A percentile compares a stretch with the other conserved stretches of the same genome.
These are phyloP conservation scores for Pezicula carpinea DNA, from an alignment of 2,329 filamentous ascomycete genomes.

Conservation along the genomic window DNA sequence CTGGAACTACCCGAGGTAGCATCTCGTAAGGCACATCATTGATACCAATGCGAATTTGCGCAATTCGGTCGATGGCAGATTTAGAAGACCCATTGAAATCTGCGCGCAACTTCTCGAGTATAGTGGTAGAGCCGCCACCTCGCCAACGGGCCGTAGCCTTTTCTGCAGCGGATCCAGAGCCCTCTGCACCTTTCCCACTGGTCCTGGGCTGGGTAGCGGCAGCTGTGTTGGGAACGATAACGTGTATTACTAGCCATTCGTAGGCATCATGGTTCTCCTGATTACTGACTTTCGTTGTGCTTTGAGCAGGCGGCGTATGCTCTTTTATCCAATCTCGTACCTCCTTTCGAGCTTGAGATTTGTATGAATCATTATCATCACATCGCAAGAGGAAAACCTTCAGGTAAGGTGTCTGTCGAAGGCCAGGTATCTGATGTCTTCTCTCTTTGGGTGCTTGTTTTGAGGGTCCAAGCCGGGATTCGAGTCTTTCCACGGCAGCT, in stretches of 20 bases:
- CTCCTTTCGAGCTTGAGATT: constrained; percentile 68
- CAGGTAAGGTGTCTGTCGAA: constrained; percentile 89
- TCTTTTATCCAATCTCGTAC: constrained; percentile 89
- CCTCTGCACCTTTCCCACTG: constrained; percentile 44
- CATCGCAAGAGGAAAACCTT: constrained; percentile 87
- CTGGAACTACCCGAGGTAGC: constrained; percentile 57
- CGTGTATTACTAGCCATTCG: constrained; percentile 92
- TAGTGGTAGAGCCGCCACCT: constrained; percentile 69
- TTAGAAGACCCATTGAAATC: constrained; percentile 83
- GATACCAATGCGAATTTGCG: constrained; percentile 76
- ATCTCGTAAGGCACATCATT: constrained; percentile 64
- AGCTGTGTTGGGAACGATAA: constrained; percentile 80
- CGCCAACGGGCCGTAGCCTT: constrained; percentile 72
- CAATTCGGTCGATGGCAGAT: constrained; percentile 67
- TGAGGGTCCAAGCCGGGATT: constrained; percentile 13
- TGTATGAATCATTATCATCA: constrained; percentile 95
- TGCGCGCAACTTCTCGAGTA: constrained; percentile 82
- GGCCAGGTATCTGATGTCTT: constrained; percentile 89
- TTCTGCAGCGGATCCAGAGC: constrained; percentile 55
- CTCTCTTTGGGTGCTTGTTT: constrained; percentile 46
- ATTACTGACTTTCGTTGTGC: constrained; percentile 51
- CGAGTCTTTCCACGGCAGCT: constrained; percentile 18
- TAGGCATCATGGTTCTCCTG: constrained; percentile 95
- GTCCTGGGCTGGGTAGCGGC: constrained; percentile 74
- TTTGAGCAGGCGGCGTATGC: constrained; percentile 57